Conservation (phyloP, 2,329 filamentous ascomycete species). For the Didymella arachidicola region DNA sequence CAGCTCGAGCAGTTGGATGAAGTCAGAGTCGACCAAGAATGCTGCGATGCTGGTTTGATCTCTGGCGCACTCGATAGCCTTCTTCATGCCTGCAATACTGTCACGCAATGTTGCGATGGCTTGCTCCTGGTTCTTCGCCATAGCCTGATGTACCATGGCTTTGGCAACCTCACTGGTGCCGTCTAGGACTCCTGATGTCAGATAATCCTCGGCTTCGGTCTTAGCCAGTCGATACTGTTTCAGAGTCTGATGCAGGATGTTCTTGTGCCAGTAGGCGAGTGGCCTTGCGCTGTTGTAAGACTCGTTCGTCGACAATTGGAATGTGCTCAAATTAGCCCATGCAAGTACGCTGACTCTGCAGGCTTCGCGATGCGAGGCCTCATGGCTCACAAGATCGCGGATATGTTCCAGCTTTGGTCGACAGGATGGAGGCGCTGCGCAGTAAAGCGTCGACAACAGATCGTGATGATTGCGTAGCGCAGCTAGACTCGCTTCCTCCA, state of each 20-base stretch:
- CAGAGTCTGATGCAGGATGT: slow-evolving; percentile 61
- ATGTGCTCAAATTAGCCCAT: slow-evolving; percentile 65
- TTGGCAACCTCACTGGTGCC: slow-evolving; percentile 53
- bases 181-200: slow-evolving; percentile 48
- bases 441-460: slow-evolving; percentile 67
- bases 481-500: slow-evolving; percentile 62
- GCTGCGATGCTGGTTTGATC: slow-evolving; percentile 52
- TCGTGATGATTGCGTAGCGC: slow-evolving; percentile 69
- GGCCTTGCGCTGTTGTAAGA: slow-evolving; percentile 54
- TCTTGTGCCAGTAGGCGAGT: slow-evolving; percentile 63
- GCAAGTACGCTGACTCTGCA: slow-evolving; percentile 66
- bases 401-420: slow-evolving; percentile 63
- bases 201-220: slow-evolving; percentile 65
- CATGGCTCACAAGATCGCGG: slow-evolving; percentile 63
- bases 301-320: slow-evolving; percentile 63
- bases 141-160: slow-evolving; percentile 59
- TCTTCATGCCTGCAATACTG: slow-evolving; percentile 60
- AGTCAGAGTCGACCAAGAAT: slow-evolving; percentile 55
- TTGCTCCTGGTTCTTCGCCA: slow-evolving; percentile 65
- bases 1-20: slow-evolving; percentile 59
- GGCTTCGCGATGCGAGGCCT: slow-evolving; percentile 65
- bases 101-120: slow-evolving; percentile 63
- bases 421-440: slow-evolving; percentile 61
- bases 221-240: slow-evolving; percentile 64
- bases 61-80: slow-evolving; percentile 55